Evolutionary conservation across 73 alveolate genomes (phyloP), one percentile per base, ranked within the genome.

Genomic region (Paramecium tetraurelia): DNA sequence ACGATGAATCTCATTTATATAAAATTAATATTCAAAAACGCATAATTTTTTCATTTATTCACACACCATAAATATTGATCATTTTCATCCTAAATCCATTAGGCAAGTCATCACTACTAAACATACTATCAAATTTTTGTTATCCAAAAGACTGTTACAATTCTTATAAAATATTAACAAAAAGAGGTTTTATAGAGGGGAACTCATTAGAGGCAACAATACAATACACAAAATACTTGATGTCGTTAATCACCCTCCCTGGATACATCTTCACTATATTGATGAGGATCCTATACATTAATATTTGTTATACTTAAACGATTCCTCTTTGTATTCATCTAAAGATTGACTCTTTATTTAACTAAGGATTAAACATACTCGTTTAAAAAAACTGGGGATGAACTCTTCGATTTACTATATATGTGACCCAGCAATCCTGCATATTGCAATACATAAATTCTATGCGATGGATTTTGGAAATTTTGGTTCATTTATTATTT

Each of bases 201-300:
- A 35, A 80, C 57, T 80, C 70, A 10, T 22, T 80, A 5, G 90
- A 80, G 9, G 22, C 57, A 5, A 46, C 90, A 16, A 80, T 5
- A 21, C 90, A 44, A 80, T 80, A 80, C 12, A 80, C 57, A 80
- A 43, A 80, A 46, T 80, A 80, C 46, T 80, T 80, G 9, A 80
- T 80, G 12, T 80, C 90, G 57, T 46, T 80, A 2, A 44, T 41
- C 9, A 80, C 90, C 24, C n/a, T 22, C 0, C 57, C 33, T 14
- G 90, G 90, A 80, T 80, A 80, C 57, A 31, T 18, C 18, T 41
- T 27, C 20, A 80, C 75, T 11, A 80, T 80, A 24, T 41, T 41
- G 1, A 43, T 80, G 22, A 80, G 48, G 9, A 24, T 80, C 33
- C 90, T 80, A 80, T n/a, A 43, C 20, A 22, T 18, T 7, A 18